phyloP scores from a whole-genome alignment of 129 eudicot species.

The Helianthus tuberosus region DNA sequence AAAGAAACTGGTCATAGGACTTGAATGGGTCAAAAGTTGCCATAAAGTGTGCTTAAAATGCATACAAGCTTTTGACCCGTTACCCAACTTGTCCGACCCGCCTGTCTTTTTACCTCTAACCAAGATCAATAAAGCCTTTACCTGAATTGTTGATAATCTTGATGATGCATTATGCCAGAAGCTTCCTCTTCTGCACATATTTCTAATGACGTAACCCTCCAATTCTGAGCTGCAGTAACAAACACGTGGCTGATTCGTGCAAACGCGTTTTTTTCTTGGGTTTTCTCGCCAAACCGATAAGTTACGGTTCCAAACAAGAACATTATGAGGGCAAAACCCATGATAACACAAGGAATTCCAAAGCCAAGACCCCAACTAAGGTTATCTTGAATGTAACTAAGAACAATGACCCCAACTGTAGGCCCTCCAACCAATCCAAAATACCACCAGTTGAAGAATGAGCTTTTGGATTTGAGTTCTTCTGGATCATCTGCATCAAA shows the following conservation, averaged over 20 bases:
- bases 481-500: slow-evolving; percentile 56
- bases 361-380: slow-evolving; percentile 76
- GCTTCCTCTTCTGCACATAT: too few species aligned
- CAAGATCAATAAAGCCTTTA: too few species aligned
- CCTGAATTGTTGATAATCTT: too few species aligned
- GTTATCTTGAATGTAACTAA: slow-evolving; percentile 69
- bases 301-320: slow-evolving; percentile 54
- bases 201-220: too few species aligned
- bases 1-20: neutral
- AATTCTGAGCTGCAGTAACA: slow-evolving; percentile 20
- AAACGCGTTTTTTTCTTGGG: slow-evolving; percentile 41
- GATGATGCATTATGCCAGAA: too few species aligned
- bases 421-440: slow-evolving; percentile 56
- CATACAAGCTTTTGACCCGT: too few species aligned
- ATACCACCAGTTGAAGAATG: slow-evolving; percentile 86
- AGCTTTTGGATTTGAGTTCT: slow-evolving; percentile 59
- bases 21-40: neutral
- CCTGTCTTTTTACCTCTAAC: too few species aligned
- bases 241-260: slow-evolving; percentile 47
- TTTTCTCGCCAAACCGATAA: slow-evolving; percentile 46
- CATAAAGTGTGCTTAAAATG: neutral
- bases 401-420: slow-evolving; percentile 29
- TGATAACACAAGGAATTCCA: slow-evolving; percentile 65
- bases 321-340: slow-evolving; percentile 47
- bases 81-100: too few species aligned